Evolutionary conservation across 805 yeast species (phyloP).

Genomic region (Candida michaelii): DNA sequence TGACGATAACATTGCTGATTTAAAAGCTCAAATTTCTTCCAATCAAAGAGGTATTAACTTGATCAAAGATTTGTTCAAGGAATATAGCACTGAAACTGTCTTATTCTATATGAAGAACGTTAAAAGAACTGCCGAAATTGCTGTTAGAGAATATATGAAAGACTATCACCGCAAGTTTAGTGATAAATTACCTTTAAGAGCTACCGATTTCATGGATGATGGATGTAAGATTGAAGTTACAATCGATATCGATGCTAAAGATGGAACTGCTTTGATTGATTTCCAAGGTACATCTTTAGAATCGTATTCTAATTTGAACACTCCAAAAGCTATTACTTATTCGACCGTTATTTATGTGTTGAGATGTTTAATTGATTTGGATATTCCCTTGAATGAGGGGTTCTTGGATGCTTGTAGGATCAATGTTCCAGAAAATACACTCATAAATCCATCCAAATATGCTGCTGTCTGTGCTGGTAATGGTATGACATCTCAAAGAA

Average conservation of each 20-base stretch:
- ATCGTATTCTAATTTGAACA: conserved; percentile 57
- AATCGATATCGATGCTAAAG: conserved; percentile 19
- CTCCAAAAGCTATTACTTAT: conserved; percentile 83
- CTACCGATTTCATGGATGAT: conserved; percentile 20
- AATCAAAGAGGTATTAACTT: conserved; percentile 77
- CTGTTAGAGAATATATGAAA: conserved; percentile 50
- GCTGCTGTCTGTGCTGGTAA: conserved; percentile 23
- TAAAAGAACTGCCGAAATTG: conserved; percentile 71
- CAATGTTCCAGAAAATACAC: conserved; percentile 16
- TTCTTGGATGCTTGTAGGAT: conserved; percentile 19
- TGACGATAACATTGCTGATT: conserved; percentile 41
- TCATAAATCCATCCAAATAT: conserved; percentile 18
- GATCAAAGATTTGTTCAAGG: conserved; percentile 56
- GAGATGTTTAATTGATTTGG: conserved; percentile 77
- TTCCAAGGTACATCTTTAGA: conserved; percentile 27
- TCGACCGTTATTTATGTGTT: conserved; percentile 85
- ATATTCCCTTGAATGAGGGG: conserved; percentile 74
- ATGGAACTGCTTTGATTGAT: conserved; percentile 25
- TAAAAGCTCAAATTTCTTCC: conserved; percentile 85
- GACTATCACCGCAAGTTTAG: conserved; percentile 37
- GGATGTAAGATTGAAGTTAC: conserved; percentile 18
- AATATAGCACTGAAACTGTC: conserved; percentile 59
- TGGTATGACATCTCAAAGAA: conserved; percentile 23
- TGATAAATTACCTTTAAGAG: conserved; percentile 30
- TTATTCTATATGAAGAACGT: conserved; percentile 78